Base-by-base conservation (phyloP, 768 basidiomycete species). In the Erythrobasidium yunnanense region DNA sequence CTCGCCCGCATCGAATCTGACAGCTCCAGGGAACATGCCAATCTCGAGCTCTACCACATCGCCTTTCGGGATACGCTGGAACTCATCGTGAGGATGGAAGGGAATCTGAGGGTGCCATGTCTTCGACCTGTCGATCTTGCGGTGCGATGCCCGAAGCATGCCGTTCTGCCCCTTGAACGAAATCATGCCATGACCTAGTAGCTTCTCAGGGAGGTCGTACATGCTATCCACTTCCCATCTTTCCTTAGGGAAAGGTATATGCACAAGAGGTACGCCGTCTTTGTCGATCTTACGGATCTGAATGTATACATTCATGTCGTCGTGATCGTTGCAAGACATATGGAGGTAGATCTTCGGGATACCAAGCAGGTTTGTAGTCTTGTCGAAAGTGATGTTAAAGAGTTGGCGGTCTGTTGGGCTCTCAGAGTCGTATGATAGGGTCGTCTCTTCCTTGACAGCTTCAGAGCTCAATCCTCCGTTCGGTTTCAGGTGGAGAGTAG, bases 221-320 rank as follows among this genome's bases (percentile, higher is more conserved):
- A 20, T 45, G 42, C 42, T 45, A 15, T 45, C 22, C 22, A 45
- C 42, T 45, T 45, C 15, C 42, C 42, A 45, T 45, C 42, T 15
- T 20, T 45, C 42, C 42, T 20, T 38, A 17, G 68, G 68, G 42
- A 69, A 15, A 29, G 49, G 65, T 56, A 66, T 52, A 55, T 66
- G 57, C 56, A 62, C 34, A 8, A 69, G 29, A 0, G 57, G 0
- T 25, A 65, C 57, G 56, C 68, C 65, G 51, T 69, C 47, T 53
- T 67, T 67, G 66, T 69, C 68, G 66, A 69, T 55, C 52, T 69
- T 69, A 27, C 62, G 63, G 54, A 69, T 50, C 52, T 53, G 54
- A 42, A 69, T 17, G 55, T 66, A 69, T 53, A 69, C 65, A 50
- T 65, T 66, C 68, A 69, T 69, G 65, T 69, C 68, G 56, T 69